Evolutionary conservation across 2,329 filamentous ascomycete genomes (phyloP).

Genomic region (Bipolaris gigantea): DNA sequence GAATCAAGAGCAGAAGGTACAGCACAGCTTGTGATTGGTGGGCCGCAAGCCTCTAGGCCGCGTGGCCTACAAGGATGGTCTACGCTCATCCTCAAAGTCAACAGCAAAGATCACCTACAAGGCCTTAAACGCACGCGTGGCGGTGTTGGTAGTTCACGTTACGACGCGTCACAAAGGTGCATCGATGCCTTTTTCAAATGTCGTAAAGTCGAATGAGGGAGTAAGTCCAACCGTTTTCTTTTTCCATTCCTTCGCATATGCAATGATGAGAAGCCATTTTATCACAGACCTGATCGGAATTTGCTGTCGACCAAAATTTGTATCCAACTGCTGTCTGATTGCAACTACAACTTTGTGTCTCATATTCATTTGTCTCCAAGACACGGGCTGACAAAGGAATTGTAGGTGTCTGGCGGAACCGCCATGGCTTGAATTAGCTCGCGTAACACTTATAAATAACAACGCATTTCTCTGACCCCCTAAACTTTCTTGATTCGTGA

Average conservation of each 20-base stretch:
- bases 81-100: constrained; percentile 62
- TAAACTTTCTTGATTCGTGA: neutral
- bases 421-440: neutral
- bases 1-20: neutral
- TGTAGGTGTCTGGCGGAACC: neutral
- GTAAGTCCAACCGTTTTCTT: constrained; percentile 29
- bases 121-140: constrained; percentile 78
- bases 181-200: constrained; percentile 78
- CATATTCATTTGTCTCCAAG: neutral
- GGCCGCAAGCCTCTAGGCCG: neutral
- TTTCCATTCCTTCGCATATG: constrained; percentile 19
- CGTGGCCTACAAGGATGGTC: constrained; percentile 45
- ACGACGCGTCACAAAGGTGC: constrained; percentile 74
- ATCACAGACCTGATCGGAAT: constrained; percentile 88
- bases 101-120: constrained; percentile 70
- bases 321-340: constrained; percentile 81
- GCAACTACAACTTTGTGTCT: constrained; percentile 1
- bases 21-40: neutral
- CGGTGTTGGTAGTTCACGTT: constrained; percentile 76
- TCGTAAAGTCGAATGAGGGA: constrained; percentile 47
- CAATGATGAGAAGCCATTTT: constrained; percentile 61
- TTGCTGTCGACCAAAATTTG: constrained; percentile 69
- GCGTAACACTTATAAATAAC: neutral
- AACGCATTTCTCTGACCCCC: constrained; percentile 1
- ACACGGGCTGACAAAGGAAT: constrained; percentile 10